Percentiles rank a stretch among this genome's conserved stretches.
Evolutionary conservation across 129 eudicot genomes (phyloP).

Genomic region (Kitagawia praeruptora): DNA sequence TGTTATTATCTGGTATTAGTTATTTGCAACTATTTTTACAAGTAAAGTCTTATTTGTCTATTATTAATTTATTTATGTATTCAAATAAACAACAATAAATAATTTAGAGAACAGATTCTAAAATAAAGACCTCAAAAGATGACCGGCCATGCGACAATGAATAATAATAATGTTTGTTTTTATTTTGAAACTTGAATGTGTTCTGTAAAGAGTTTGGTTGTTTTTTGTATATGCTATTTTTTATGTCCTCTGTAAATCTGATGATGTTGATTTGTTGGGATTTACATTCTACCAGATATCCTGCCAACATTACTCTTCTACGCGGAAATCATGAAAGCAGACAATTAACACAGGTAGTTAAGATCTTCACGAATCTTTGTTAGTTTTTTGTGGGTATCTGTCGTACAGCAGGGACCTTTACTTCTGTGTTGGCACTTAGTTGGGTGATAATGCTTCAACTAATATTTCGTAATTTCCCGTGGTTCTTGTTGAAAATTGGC

Average conservation of each 20-base stretch:
- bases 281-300: constrained; percentile 49
- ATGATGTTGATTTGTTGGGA: neutral
- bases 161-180: neutral
- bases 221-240: neutral
- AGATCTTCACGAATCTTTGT: neutral
- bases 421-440: neutral
- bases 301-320: constrained; percentile 91
- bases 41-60: neutral
- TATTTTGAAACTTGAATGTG: neutral
- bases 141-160: neutral
- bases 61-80: neutral
- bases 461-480: neutral
- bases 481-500: neutral
- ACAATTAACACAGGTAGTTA: constrained; percentile 82
- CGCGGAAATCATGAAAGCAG: constrained; percentile 99
- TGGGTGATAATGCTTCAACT: neutral
- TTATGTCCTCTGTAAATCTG: neutral
- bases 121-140: neutral
- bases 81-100: neutral
- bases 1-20: neutral
- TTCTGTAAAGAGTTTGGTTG: neutral
- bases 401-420: neutral
- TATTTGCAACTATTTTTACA: neutral
- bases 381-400: neutral
- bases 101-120: neutral